These are phyloP conservation scores for Fragaria nilgerrensis DNA, from an alignment of 306 rosid genomes.

Conservation along the genomic window DNA sequence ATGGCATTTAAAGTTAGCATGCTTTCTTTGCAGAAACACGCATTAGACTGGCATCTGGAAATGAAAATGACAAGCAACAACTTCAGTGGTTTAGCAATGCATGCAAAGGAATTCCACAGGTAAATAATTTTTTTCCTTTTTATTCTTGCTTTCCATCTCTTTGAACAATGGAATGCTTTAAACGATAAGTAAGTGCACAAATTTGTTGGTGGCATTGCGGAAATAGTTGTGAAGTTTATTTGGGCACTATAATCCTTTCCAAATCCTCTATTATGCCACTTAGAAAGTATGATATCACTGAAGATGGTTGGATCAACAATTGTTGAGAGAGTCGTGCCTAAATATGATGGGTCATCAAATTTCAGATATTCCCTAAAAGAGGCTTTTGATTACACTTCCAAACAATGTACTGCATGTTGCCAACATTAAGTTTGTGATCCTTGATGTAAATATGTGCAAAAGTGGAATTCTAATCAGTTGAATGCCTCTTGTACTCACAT, in stretches of 20 bases:
- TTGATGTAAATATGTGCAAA: conserved; percentile 1
- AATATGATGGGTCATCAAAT: background rate
- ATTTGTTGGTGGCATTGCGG: background rate
- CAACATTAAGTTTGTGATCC: background rate
- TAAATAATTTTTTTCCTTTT: conserved; percentile 14
- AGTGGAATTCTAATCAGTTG: background rate
- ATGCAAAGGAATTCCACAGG: conserved; percentile 98
- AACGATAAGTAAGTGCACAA: background rate
- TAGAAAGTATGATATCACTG: background rate
- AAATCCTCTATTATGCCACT: background rate
- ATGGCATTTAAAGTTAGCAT: conserved; percentile 22
- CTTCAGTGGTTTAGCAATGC: conserved; percentile 86
- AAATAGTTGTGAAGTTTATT: background rate
- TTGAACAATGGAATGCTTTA: background rate
- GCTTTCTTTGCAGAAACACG: conserved; percentile 58
- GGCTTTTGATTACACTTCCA: background rate
- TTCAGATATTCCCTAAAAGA: background rate
- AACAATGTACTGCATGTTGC: background rate
- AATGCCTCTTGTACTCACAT: background rate
- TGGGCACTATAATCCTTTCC: background rate
- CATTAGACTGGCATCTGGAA: conserved; percentile 78
- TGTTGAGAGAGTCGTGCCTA: background rate
- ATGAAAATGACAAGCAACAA: conserved; percentile 70
- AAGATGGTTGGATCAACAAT: background rate
- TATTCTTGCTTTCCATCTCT: conserved; percentile 19